These are phyloP conservation scores for Fraxinus paxiana DNA, from an alignment of 305 asterid species.

Conservation along the genomic window DNA sequence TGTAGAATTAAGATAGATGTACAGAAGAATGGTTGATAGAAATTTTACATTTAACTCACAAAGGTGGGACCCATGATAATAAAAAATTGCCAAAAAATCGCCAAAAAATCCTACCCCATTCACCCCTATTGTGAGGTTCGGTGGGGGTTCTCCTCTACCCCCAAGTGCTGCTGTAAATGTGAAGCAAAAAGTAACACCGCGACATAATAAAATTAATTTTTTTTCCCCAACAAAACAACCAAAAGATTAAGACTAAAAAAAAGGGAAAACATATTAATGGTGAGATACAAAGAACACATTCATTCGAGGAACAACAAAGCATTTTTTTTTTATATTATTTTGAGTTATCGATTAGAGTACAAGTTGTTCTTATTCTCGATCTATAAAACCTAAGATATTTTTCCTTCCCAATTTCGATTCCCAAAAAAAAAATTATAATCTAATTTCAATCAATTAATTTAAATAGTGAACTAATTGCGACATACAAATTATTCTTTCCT, in stretches of 20 bases:
- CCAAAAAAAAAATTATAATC: not conserved
- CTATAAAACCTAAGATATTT: not conserved
- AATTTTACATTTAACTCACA: too few relatives aligned
- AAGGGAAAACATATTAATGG: not conserved
- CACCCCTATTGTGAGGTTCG: too few relatives aligned
- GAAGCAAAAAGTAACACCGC: not conserved
- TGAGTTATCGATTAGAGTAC: not conserved
- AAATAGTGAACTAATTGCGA: constrained; percentile 14
- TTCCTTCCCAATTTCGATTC: not conserved
- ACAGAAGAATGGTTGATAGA: too few relatives aligned
- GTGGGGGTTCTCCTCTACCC: too few relatives aligned
- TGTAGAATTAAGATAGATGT: too few relatives aligned
- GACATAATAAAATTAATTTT: too few relatives aligned
- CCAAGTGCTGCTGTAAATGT: too few relatives aligned
- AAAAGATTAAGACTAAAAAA: not conserved
- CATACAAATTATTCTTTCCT: not conserved
- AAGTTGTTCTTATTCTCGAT: not conserved
- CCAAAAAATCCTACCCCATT: too few relatives aligned
- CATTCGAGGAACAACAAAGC: not conserved
- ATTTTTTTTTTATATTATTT: too few relatives aligned
- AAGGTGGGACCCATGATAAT: too few relatives aligned
- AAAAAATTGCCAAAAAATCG: too few relatives aligned
- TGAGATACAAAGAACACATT: too few relatives aligned
- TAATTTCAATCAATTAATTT: not conserved
- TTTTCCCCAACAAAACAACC: not conserved